These are phyloP conservation scores for Handroanthus guayacan DNA, from an alignment of 257 asterid species.

Conservation along the genomic window DNA sequence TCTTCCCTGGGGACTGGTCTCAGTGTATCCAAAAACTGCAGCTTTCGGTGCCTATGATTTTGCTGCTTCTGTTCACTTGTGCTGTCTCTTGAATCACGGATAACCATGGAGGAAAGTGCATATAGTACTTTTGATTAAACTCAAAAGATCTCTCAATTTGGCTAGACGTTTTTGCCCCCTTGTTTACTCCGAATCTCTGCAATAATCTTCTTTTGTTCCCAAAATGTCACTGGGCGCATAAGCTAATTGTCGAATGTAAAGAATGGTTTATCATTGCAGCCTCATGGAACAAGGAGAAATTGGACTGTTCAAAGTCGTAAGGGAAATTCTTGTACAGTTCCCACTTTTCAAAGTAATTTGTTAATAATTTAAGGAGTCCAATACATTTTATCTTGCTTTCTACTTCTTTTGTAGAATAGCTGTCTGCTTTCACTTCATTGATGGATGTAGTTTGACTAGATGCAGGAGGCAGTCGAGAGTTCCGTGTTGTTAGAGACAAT, in stretches of 20 bases:
- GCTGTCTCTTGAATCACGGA: background rate
- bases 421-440: conserved; percentile 33
- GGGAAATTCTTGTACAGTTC: background rate
- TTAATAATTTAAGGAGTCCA: background rate
- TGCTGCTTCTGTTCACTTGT: background rate
- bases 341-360: conserved; percentile 5
- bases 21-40: background rate
- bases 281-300: conserved; percentile 2
- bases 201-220: background rate
- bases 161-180: background rate
- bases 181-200: background rate
- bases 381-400: conserved; percentile 3
- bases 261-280: conserved; percentile 1
- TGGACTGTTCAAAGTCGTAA: conserved; percentile 6
- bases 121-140: background rate
- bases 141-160: background rate
- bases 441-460: conserved; percentile 43
- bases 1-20: background rate
- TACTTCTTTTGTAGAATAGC: conserved; percentile 13
- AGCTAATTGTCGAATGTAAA: background rate
- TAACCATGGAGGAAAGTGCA: background rate
- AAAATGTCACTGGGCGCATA: background rate
- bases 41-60: background rate
- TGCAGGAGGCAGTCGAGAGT: conserved; percentile 76
- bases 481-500: conserved; percentile 93